A percentile compares a stretch with the other conserved stretches of the same genome.
Conservation (phyloP, 768 basidiomycete species). For the Russula sp. region DNA sequence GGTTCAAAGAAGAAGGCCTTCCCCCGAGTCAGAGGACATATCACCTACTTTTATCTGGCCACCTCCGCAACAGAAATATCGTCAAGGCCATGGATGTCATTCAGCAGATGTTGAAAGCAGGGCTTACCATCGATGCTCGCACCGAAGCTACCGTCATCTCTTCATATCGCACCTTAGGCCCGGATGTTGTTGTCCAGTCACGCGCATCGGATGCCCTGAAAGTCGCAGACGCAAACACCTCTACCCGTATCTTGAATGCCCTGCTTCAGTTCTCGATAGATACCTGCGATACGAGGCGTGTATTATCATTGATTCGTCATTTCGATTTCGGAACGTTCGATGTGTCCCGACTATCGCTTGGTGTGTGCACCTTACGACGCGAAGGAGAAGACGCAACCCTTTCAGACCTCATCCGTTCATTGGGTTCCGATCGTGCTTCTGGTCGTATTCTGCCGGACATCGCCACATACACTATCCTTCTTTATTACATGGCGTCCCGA, state of each 20-base stretch:
- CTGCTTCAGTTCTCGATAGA: slow-evolving; percentile 59
- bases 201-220: slow-evolving; percentile 43
- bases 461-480: slow-evolving; percentile 22
- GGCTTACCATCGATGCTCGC: slow-evolving; percentile 44
- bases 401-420: slow-evolving; percentile 4
- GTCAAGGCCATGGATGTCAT: slow-evolving; percentile 45
- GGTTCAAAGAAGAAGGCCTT: slow-evolving; percentile 42
- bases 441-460: slow-evolving; percentile 15
- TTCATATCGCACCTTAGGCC: slow-evolving; percentile 53
- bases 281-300: slow-evolving; percentile 40
- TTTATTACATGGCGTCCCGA: slow-evolving; percentile 7
- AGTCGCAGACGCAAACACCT: slow-evolving; percentile 32
- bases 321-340: slow-evolving; percentile 32
- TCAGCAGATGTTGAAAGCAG: slow-evolving; percentile 49
- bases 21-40: slow-evolving; percentile 55
- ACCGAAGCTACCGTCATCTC: slow-evolving; percentile 56
- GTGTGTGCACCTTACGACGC: slow-evolving; percentile 2
- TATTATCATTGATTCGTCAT: slow-evolving; percentile 40
- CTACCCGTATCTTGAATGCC: slow-evolving; percentile 58
- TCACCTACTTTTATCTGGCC: slow-evolving; percentile 58
- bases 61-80: slow-evolving; percentile 63
- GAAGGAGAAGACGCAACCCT: slow-evolving; percentile 8
- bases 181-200: slow-evolving; percentile 45
- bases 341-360: slow-evolving; percentile 2
- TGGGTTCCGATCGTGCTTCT: background rate